Evolutionary conservation across 345 rosid genomes (phyloP).

Genomic region (Ricinus communis): DNA sequence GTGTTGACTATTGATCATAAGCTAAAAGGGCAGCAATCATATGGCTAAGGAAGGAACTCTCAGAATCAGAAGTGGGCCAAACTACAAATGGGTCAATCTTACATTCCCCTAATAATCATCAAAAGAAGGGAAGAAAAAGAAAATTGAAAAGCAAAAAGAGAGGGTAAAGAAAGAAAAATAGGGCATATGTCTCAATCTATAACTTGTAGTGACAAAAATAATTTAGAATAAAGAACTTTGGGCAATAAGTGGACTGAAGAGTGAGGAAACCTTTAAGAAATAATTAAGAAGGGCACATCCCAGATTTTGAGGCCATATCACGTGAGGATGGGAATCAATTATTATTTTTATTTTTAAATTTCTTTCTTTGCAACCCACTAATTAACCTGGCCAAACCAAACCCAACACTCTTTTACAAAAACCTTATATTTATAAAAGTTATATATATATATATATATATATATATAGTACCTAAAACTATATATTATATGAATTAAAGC

Average conservation of each 20-base stretch:
- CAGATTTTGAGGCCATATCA: slow-evolving; percentile 56
- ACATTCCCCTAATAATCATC: slow-evolving; percentile 28
- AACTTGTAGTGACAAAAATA: not conserved
- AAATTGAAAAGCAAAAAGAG: not conserved
- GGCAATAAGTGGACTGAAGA: slow-evolving; percentile 14
- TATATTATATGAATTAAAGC: not conserved
- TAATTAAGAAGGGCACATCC: slow-evolving; percentile 31
- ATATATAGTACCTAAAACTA: too few relatives aligned
- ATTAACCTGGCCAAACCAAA: slow-evolving; percentile 16
- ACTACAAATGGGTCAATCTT: slow-evolving; percentile 19
- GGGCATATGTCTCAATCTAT: slow-evolving; percentile 1
- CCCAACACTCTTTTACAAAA: slow-evolving; percentile 16
- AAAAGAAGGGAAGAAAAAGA: slow-evolving; percentile 20
- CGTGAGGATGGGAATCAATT: slow-evolving; percentile 44
- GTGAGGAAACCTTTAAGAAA: too few relatives aligned
- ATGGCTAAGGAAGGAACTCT: slow-evolving; percentile 10
- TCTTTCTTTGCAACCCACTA: slow-evolving; percentile 13
- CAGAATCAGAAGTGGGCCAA: not conserved
- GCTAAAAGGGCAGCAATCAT: slow-evolving; percentile 8
- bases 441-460: too few relatives aligned
- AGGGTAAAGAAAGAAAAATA: not conserved
- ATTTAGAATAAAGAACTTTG: slow-evolving; percentile 4
- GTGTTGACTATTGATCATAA: too few relatives aligned
- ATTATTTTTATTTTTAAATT: not conserved
- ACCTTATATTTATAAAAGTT: not conserved